Conservation (phyloP, 495 filamentous ascomycete genomes). For the Penicillium fimorum region DNA sequence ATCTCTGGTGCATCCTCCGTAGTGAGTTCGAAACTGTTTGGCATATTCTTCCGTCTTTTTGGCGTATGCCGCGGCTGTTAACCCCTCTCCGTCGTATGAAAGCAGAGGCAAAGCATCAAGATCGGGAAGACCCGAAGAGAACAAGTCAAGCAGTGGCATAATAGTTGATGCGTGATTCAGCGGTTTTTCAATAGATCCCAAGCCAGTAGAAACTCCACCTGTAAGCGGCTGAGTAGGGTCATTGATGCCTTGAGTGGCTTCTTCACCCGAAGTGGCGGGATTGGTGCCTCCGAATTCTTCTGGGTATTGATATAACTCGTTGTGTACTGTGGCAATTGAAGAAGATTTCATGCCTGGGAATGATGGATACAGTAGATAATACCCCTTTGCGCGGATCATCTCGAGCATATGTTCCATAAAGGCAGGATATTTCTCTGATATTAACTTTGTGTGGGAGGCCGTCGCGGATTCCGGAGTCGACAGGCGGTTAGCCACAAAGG, state of each 20-base stretch:
- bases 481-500: constrained; percentile 62
- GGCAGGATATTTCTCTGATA: constrained; percentile 63
- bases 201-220: constrained; percentile 6
- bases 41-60: constrained; percentile 30
- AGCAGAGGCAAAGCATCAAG: constrained; percentile 35
- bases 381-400: constrained; percentile 68
- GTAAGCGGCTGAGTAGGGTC: constrained; percentile 7
- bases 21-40: constrained; percentile 32
- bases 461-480: constrained; percentile 41
- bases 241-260: constrained; percentile 8
- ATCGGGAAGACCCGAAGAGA: constrained; percentile 34
- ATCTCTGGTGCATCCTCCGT: constrained; percentile 35
- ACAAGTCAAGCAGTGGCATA: constrained; percentile 34
- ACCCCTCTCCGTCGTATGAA: constrained; percentile 34
- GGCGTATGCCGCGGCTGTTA: constrained; percentile 15
- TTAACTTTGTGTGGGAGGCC: constrained; percentile 29
- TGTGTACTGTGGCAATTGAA: constrained; percentile 65
- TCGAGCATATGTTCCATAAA: constrained; percentile 77
- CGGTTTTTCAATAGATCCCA: constrained; percentile 20
- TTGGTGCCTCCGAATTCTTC: constrained; percentile 53
- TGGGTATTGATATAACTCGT: constrained; percentile 65
- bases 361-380: constrained; percentile 71
- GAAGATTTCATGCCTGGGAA: constrained; percentile 40
- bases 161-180: constrained; percentile 26
- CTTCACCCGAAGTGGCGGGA: not conserved